Percentiles rank a stretch among this genome's conserved stretches.
phyloP scores from a whole-genome alignment of 768 basidiomycete genomes.

The Naematelia encephala region DNA sequence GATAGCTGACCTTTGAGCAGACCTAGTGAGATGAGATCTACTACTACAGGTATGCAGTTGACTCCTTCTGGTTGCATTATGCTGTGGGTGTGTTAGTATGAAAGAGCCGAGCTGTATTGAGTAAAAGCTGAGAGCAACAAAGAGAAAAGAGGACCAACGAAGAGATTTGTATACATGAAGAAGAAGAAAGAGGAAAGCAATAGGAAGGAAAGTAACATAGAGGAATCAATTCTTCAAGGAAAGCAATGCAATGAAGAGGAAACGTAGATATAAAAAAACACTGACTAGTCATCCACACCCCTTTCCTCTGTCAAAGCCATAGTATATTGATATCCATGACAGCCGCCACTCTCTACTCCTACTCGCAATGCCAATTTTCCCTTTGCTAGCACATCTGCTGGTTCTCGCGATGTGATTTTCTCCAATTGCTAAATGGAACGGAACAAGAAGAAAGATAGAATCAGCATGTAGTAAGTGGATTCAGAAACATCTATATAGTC shows the following conservation, averaged over 20 bases:
- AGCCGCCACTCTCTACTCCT: constrained; percentile 87
- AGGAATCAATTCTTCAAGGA: background rate
- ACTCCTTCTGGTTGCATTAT: constrained; percentile 39
- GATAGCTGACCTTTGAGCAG: constrained; percentile 67
- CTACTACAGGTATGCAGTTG: constrained; percentile 56
- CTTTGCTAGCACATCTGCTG: constrained; percentile 54
- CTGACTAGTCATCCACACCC: constrained; percentile 80
- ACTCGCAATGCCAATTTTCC: constrained; percentile 68
- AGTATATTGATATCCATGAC: constrained; percentile 96
- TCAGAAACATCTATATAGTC: too few species aligned
- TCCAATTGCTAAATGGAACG: constrained; percentile 70
- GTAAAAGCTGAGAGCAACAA: background rate
- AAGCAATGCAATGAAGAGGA: background rate
- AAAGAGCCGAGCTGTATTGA: background rate
- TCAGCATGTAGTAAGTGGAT: too few species aligned
- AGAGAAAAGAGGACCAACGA: background rate
- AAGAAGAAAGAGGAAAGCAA: background rate
- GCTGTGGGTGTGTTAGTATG: constrained; percentile 53
- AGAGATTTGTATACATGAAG: constrained; percentile 1
- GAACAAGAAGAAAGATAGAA: background rate
- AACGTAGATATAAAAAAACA: constrained; percentile 17
- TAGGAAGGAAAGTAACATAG: constrained; percentile 1
- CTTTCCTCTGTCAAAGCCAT: constrained; percentile 69
- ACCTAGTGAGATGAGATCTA: constrained; percentile 80
- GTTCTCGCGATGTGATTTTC: constrained; percentile 63